Conservation (phyloP, 768 basidiomycete genomes). For the Melanogaster broomeanus region DNA sequence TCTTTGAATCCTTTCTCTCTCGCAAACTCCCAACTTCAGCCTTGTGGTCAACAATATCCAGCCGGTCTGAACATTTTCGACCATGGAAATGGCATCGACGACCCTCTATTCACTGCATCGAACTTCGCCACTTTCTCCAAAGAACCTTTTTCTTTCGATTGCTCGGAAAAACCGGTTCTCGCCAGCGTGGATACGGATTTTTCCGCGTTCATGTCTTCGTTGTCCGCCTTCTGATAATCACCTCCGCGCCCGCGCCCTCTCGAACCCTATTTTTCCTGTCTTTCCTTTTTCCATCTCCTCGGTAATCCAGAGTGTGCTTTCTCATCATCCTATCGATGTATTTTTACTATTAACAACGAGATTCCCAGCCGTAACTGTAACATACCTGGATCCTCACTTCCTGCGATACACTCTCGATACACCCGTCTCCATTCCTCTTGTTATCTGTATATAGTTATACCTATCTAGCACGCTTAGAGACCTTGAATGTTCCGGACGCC, state of each 20-base stretch:
- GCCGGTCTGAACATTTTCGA: conserved; percentile 20
- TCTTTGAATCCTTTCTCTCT: conserved; percentile 18
- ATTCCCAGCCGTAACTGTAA: conserved; percentile 27
- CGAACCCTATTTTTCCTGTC: conserved; percentile 1
- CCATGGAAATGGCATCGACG: conserved; percentile 11
- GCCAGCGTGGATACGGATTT: conserved; percentile 24
- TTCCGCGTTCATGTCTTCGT: conserved; percentile 32
- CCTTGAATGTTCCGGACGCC: neutral
- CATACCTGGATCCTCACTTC: conserved; percentile 9
- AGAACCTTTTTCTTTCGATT: conserved; percentile 25
- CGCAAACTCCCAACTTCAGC: conserved; percentile 9
- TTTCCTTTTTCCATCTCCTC: conserved; percentile 4
- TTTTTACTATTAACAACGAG: conserved; percentile 25
- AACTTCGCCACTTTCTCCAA: conserved; percentile 26
- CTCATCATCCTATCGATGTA: conserved; percentile 20
- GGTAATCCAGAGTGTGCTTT: conserved; percentile 1
- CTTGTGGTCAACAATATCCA: conserved; percentile 21
- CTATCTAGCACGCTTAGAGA: conserved; percentile 26
- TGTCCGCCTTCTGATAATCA: conserved; percentile 29
- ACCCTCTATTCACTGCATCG: conserved; percentile 16
- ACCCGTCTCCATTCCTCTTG: conserved; percentile 14
- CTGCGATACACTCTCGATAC: conserved; percentile 12
- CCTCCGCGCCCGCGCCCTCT: conserved; percentile 5
- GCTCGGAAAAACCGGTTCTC: conserved; percentile 21
- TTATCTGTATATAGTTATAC: conserved; percentile 34